Evolutionary conservation across 352 stramenopile species (phyloP), one percentile per base, ranked within the genome.

Genomic region (Phytophthora fragariaefolia): DNA sequence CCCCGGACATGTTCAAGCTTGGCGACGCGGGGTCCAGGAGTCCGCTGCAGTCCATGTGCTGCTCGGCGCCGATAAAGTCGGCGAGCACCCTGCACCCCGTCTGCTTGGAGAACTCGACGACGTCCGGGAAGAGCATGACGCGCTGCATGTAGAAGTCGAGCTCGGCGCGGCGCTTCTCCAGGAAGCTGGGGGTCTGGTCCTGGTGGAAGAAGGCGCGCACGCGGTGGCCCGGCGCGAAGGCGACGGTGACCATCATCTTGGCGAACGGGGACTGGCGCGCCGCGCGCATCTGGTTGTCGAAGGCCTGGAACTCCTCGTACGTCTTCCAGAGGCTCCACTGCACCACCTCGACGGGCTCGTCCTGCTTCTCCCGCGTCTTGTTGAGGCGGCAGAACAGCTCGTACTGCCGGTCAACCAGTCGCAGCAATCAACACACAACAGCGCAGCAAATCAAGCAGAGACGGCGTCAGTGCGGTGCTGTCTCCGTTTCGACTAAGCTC

Each of bases 111-210:
- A 94, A 92, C 52, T 94, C 85, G 20, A 60, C 58, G 4, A 91
- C 83, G 24, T 90, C 74, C 1, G 85, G 80, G 63, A 94, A 90
- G 48, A 91, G 69, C 71, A 94, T 80, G 45, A 94, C 89, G 40
- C 85, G 80, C 74, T 94, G 85, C 59, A 92, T 80, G 77, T 91
- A 94, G 48, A 92, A 92, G 64, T 94, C 85, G 30, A 94, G 76
- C 53, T 94, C 85, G 15, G 85, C 85, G 36, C 84, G 80, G 12
- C 85, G 82, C 70, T 87, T 91, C 55, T 94, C 83, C 1, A 92
- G 69, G 63, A 94, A 94, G 27, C 75, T 77, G 9, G 74, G 43
- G n/a, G 70, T 87, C 57, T 88, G 77, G 47, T 91, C 79, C 51
- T 92, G 85, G 53, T 88, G 74, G 68, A 94, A 92, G 63, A 94